Evolutionary conservation across 1,139 yeast species (phyloP), one percentile per base, ranked within the genome.

Genomic region (Saccharomycopsis crataegensis): DNA sequence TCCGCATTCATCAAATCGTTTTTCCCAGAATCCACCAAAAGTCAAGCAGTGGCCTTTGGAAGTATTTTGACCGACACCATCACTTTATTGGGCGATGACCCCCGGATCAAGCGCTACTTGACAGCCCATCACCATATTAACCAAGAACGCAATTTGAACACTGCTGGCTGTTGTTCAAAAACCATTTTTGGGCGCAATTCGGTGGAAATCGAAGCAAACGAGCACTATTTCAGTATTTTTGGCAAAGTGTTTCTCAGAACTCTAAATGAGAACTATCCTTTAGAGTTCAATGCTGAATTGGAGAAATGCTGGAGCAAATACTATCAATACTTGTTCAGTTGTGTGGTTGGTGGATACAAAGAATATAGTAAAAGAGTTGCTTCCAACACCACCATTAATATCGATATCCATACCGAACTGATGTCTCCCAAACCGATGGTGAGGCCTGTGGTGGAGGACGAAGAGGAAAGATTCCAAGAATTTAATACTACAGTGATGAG

Each of bases 161-260:
- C n/a, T 8, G 40, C 43, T 12, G 51, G 42, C 14, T 22, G 17
- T 31, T 53, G 54, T 46, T 28, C 46, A 22, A 56, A 51, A 31
- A 56, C 58, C 11, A 49, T 56, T 28, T 56, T 54, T 45, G 57
- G 57, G 31, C 32, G 22, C 32, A 33, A 41, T 9, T 14, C 48
- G 6, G 34, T 56, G 11, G 40, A 53, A 9, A 43, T 56, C 32
- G 49, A 56, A 22, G 46, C 48, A 14, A 51, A 54, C 37, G 53
- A 56, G 17, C 28, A 42, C 9, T 56, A 56, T 41, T 56, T 56
- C 44, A 42, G 51, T 11, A 53, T 49, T 32, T 56, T 54, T 44
- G 58, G 55, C 2, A 51, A 51, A 46, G 50, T 56, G n/a, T 54
- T 56, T 40, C 46, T 56, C n/a, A 48, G 55, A 40, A 56, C 58